Evolutionary conservation across 208 protist species (phyloP).

Genomic region (Wallacemonas sp.): DNA sequence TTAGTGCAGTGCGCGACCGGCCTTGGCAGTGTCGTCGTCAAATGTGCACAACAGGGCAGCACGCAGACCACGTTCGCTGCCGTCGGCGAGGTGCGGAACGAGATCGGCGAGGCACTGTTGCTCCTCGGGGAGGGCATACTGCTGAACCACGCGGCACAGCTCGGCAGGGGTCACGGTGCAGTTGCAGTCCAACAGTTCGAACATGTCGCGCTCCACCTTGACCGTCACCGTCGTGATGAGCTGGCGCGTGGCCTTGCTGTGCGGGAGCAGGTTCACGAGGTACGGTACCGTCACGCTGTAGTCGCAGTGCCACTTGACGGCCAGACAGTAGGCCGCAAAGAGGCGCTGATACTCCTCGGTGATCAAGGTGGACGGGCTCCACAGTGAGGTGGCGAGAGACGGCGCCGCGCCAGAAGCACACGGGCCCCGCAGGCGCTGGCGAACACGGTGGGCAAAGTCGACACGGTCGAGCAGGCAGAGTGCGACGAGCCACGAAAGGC

Average conservation of each 20-base stretch:
- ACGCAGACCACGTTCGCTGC: background rate
- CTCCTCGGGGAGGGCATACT: constrained; percentile 22
- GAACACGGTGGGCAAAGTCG: background rate
- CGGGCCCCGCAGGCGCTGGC: background rate
- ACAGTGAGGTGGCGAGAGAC: background rate
- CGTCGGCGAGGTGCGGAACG: background rate
- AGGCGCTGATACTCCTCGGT: constrained; percentile 36
- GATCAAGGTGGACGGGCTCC: constrained; percentile 10
- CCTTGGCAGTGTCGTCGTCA: background rate
- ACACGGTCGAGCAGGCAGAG: constrained; percentile 50
- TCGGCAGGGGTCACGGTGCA: constrained; percentile 34
- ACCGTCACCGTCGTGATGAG: constrained; percentile 28
- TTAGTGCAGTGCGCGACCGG: background rate
- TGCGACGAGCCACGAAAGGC: constrained; percentile 67
- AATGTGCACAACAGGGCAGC: background rate
- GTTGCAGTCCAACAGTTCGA: constrained; percentile 51
- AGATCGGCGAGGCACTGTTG: background rate
- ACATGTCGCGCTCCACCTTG: constrained; percentile 33
- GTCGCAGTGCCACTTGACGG: constrained; percentile 81
- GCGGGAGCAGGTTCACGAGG: constrained; percentile 51
- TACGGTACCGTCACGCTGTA: constrained; percentile 59
- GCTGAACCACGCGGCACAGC: constrained; percentile 45
- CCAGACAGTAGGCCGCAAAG: constrained; percentile 66
- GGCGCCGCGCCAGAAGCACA: background rate
- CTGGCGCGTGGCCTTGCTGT: constrained; percentile 13